These are phyloP conservation scores for Trypanosoma melophagium DNA, from an alignment of 208 protist genomes.

Conservation along the genomic window DNA sequence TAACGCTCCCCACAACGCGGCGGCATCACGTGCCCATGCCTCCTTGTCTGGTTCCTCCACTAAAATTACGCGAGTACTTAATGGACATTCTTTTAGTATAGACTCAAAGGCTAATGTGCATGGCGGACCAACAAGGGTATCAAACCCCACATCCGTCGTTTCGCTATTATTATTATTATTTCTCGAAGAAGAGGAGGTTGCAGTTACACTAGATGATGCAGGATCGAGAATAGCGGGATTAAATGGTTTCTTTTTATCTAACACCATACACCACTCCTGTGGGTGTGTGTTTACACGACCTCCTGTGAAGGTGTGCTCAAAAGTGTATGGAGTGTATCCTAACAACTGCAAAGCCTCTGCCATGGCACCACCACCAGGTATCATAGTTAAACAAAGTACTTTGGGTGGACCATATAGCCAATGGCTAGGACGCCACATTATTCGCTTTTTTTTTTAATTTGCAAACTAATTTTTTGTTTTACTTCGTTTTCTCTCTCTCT, in stretches of 20 bases:
- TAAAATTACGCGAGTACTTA: conserved; percentile 74
- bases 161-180: background rate
- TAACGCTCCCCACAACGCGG: conserved; percentile 43
- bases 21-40: conserved; percentile 64
- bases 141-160: conserved; percentile 29
- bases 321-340: conserved; percentile 80
- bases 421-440: conserved; percentile 17
- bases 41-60: conserved; percentile 83
- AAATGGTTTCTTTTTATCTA: conserved; percentile 71
- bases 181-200: background rate
- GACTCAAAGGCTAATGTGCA: conserved; percentile 78
- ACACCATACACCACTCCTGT: conserved; percentile 74
- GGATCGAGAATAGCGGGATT: conserved; percentile 39
- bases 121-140: conserved; percentile 76
- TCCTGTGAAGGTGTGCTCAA: conserved; percentile 57
- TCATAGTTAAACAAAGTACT: conserved; percentile 79
- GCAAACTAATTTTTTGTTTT: background rate
- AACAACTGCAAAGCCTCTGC: conserved; percentile 48
- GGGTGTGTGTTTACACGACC: conserved; percentile 72
- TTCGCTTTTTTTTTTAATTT: conserved; percentile 3
- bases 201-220: background rate
- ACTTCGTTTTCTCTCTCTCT: background rate
- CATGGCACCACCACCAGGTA: conserved; percentile 73
- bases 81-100: conserved; percentile 69
- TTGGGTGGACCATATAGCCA: conserved; percentile 31